A percentile compares a stretch with the other conserved stretches of the same genome.
phyloP scores from a whole-genome alignment of 2,329 filamentous ascomycete genomes.

The Cytospora mali region DNA sequence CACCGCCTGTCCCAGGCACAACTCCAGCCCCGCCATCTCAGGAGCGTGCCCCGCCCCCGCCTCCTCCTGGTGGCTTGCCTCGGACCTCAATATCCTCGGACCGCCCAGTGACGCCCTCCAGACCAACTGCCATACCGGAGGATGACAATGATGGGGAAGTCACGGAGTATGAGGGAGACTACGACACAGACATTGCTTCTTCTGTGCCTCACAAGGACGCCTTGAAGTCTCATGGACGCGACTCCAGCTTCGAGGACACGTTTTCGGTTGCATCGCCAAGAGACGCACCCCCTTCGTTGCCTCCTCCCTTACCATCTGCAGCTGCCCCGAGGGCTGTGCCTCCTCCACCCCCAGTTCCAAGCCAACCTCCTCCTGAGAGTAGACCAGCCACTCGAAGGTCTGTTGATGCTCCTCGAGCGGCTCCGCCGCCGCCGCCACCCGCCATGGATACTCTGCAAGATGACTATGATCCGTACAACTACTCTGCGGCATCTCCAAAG shows the following conservation, averaged over 20 bases:
- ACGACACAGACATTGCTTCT: conserved; percentile 96
- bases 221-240: conserved; percentile 76
- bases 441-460: conserved; percentile 51
- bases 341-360: conserved; percentile 65
- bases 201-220: conserved; percentile 93
- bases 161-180: conserved; percentile 95
- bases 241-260: conserved; percentile 74
- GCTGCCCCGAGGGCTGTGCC: conserved; percentile 57
- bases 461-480: conserved; percentile 71
- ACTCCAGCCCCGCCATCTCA: conserved; percentile 54
- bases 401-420: conserved; percentile 69
- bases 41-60: conserved; percentile 67
- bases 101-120: conserved; percentile 46
- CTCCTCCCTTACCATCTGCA: conserved; percentile 59
- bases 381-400: conserved; percentile 61
- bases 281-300: conserved; percentile 48
- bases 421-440: conserved; percentile 66
- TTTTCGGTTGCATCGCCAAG: conserved; percentile 61
- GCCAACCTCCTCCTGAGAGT: conserved; percentile 52
- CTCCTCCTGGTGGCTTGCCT: conserved; percentile 58
- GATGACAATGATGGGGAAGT: conserved; percentile 77
- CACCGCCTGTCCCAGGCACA: conserved; percentile 62
- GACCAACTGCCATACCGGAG: conserved; percentile 51
- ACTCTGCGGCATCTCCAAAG: conserved; percentile 40
- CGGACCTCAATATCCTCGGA: conserved; percentile 63